Percentiles rank a stretch among this genome's conserved stretches.
These are phyloP conservation scores for Suillus luteus DNA, from an alignment of 768 basidiomycete species.

Conservation along the genomic window DNA sequence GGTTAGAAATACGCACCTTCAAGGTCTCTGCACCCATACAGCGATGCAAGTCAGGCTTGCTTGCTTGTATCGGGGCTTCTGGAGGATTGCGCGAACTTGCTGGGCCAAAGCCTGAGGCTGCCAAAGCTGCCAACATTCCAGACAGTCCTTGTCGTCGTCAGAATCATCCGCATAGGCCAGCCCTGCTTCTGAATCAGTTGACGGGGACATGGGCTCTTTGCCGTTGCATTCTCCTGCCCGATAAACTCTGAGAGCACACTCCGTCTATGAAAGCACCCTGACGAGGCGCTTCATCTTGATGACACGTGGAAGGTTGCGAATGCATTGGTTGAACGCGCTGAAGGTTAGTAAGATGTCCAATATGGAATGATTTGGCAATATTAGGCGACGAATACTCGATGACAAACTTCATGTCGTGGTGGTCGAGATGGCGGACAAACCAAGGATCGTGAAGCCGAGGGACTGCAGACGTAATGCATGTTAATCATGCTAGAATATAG, in stretches of 20 bases:
- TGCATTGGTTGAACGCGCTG: too few species aligned
- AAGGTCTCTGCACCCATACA: too few species aligned
- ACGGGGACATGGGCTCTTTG: constrained; percentile 26
- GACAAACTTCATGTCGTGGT: constrained; percentile 71
- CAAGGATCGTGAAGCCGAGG: constrained; percentile 71
- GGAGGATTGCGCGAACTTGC: constrained; percentile 40
- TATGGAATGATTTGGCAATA: constrained; percentile 98
- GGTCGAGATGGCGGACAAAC: constrained; percentile 80
- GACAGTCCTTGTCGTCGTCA: constrained; percentile 58
- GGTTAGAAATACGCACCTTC: too few species aligned
- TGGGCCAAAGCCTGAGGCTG: constrained; percentile 70
- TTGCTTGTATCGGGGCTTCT: constrained; percentile 35
- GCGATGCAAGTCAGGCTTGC: constrained; percentile 15
- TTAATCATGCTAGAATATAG: constrained; percentile 11
- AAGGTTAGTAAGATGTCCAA: constrained; percentile 93
- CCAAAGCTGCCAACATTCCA: constrained; percentile 89
- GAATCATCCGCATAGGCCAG: constrained; percentile 41
- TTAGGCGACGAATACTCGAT: constrained; percentile 97
- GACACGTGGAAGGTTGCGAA: too few species aligned
- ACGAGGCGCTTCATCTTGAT: too few species aligned
- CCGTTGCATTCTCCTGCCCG: constrained; percentile 41
- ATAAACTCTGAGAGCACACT: constrained; percentile 60
- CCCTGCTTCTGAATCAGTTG: constrained; percentile 32
- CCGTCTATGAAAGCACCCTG: constrained; percentile 84
- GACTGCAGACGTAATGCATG: constrained; percentile 42